Conservation (phyloP, 495 filamentous ascomycete genomes). For the Lophiostoma macrostomum region DNA sequence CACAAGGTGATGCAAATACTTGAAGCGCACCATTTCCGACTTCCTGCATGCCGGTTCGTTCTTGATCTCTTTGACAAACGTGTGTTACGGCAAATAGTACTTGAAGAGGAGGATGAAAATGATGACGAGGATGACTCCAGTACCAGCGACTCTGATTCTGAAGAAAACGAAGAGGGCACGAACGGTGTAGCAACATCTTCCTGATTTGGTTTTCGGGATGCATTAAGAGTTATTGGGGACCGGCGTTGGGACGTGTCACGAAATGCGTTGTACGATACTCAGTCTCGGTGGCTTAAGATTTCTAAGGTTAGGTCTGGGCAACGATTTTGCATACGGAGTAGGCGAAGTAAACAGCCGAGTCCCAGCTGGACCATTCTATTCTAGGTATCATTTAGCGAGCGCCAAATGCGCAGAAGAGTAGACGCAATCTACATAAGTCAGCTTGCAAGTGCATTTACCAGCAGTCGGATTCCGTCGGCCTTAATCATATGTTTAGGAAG, state of each 20-base stretch:
- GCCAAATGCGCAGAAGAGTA: background rate
- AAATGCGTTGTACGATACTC: conserved; percentile 15
- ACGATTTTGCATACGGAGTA: conserved; percentile 22
- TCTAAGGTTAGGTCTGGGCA: conserved; percentile 2
- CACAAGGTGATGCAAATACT: conserved; percentile 77
- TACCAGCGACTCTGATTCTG: conserved; percentile 27
- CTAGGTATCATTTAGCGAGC: background rate
- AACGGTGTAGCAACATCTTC: conserved; percentile 10
- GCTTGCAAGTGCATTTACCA: no score
- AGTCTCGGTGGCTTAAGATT: conserved; percentile 3
- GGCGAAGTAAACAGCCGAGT: background rate
- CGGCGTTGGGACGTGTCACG: conserved; percentile 22
- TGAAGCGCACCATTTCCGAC: conserved; percentile 86
- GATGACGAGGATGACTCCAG: conserved; percentile 23
- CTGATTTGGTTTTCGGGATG: background rate
- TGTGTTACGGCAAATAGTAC: conserved; percentile 76
- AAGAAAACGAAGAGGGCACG: conserved; percentile 5
- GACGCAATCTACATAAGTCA: background rate
- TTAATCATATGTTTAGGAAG: no score
- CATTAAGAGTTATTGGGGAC: background rate
- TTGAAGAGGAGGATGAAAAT: conserved; percentile 57
- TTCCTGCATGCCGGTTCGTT: conserved; percentile 79
- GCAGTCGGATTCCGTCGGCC: no score
- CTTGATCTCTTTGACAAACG: conserved; percentile 90
- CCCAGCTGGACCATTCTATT: background rate